A percentile compares a stretch with the other conserved stretches of the same genome.
Evolutionary conservation across 306 rosid genomes (phyloP).

Genomic region (Hippophae rhamnoides): DNA sequence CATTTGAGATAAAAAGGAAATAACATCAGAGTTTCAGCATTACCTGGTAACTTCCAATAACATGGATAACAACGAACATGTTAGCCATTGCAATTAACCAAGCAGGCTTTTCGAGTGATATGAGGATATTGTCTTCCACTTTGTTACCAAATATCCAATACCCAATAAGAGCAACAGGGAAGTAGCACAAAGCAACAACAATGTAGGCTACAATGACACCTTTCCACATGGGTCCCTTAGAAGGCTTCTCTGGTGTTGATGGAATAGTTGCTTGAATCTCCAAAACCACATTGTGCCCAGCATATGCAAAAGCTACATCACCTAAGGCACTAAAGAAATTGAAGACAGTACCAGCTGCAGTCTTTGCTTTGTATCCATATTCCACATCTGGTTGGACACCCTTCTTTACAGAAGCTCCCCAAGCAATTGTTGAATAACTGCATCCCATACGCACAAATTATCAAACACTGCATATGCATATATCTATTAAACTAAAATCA

Average conservation of each 20-base stretch:
- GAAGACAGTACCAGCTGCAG: constrained; percentile 19
- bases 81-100: constrained; percentile 48
- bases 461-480: background rate
- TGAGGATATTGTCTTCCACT: constrained; percentile 38
- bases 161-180: constrained; percentile 68
- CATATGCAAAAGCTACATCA: constrained; percentile 74
- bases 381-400: constrained; percentile 36
- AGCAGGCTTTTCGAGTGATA: constrained; percentile 35
- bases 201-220: constrained; percentile 60
- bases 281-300: constrained; percentile 80
- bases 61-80: too few relatives aligned
- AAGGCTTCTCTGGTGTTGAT: constrained; percentile 59
- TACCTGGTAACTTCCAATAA: too few relatives aligned
- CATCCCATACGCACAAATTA: background rate
- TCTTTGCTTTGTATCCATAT: constrained; percentile 27
- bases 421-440: constrained; percentile 77
- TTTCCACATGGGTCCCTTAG: constrained; percentile 85
- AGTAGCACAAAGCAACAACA: constrained; percentile 67
- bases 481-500: background rate
- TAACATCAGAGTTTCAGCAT: too few relatives aligned
- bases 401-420: constrained; percentile 40
- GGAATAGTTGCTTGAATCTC: constrained; percentile 96
- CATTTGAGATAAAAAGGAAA: too few relatives aligned
- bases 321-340: constrained; percentile 63
- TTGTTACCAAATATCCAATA: constrained; percentile 48